Percentiles rank a stretch among this genome's conserved stretches.
Conservation (phyloP, 192 early-diverging fungal genomes). For the Podila horticola region DNA sequence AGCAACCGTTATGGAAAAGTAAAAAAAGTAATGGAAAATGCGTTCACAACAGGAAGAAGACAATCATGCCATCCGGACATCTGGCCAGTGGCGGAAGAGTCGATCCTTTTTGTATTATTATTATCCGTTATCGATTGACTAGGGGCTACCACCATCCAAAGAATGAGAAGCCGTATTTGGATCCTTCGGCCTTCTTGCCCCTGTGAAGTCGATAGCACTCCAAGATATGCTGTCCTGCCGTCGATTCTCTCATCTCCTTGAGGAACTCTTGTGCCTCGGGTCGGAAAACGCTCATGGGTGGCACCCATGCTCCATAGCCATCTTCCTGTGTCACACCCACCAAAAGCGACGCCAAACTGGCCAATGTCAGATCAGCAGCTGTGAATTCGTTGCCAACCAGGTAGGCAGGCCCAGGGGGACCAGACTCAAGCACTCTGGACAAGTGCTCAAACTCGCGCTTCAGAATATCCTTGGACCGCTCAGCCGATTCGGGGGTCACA, state of each 20-base stretch:
- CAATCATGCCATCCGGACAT: neutral
- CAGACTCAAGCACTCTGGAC: slow-evolving; percentile 35
- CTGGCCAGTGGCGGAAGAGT: neutral
- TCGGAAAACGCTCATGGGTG: neutral
- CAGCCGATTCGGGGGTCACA: slow-evolving; percentile 20
- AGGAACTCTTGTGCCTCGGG: slow-evolving; percentile 21
- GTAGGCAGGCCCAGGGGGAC: slow-evolving; percentile 19
- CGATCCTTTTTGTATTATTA: no score
- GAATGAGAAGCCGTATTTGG: slow-evolving; percentile 28
- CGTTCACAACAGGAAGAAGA: no score
- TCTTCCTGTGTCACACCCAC: slow-evolving; percentile 29
- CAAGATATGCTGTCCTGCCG: slow-evolving; percentile 40
- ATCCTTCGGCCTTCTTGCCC: slow-evolving; percentile 28
- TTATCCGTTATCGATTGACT: no score
- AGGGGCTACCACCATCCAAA: slow-evolving; percentile 35
- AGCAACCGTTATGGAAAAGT: no score
- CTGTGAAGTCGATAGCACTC: slow-evolving; percentile 42
- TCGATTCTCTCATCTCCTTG: slow-evolving; percentile 30
- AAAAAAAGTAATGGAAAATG: no score
- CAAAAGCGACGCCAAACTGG: slow-evolving; percentile 10
- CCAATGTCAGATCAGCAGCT: slow-evolving; percentile 38
- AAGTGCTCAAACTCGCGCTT: slow-evolving; percentile 43
- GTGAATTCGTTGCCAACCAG: slow-evolving; percentile 41
- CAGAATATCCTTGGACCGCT: slow-evolving; percentile 34
- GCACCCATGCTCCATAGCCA: slow-evolving; percentile 39